Evolutionary conservation across 192 early-diverging fungal species (phyloP).

Genomic region (Spinellus fusiger): DNA sequence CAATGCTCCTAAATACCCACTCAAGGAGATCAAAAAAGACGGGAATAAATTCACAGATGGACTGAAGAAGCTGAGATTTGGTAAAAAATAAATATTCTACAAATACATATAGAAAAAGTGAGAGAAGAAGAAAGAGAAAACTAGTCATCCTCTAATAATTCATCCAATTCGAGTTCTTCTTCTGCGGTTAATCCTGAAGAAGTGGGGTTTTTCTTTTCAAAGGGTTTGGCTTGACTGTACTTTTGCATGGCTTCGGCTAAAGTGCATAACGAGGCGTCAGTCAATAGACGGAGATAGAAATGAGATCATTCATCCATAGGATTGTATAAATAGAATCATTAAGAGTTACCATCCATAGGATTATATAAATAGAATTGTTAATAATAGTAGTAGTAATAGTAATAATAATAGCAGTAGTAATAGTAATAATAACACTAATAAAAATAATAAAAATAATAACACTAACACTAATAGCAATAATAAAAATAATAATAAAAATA

Average conservation of each 20-base stretch:
- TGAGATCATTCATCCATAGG: too few relatives aligned
- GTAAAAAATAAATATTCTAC: conserved; percentile 1
- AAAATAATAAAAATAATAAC: too few relatives aligned
- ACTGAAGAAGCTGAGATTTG: not conserved
- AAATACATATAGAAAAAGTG: not conserved
- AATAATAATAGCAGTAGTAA: too few relatives aligned
- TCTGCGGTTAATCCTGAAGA: conserved; percentile 76
- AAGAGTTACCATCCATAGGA: too few relatives aligned
- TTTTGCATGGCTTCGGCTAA: conserved; percentile 3
- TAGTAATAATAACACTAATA: too few relatives aligned
- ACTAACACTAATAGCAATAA: conserved; percentile 5
- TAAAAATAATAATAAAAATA: conserved; percentile 10
- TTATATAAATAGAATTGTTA: too few relatives aligned
- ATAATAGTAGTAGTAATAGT: too few relatives aligned
- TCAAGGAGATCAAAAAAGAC: conserved; percentile 10
- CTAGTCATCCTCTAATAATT: conserved; percentile 72
- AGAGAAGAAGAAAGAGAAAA: not conserved
- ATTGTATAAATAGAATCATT: too few relatives aligned
- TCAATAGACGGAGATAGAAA: too few relatives aligned
- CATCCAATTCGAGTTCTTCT: conserved; percentile 84
- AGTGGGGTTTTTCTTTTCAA: too few relatives aligned
- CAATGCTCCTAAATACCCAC: conserved; percentile 25
- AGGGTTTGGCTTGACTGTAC: conserved; percentile 12
- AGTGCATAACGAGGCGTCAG: too few relatives aligned
- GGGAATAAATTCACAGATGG: not conserved